Evolutionary conservation across 78 protist species (phyloP).

Genomic region (slime mould (Dictyostelium discoideum)): DNA sequence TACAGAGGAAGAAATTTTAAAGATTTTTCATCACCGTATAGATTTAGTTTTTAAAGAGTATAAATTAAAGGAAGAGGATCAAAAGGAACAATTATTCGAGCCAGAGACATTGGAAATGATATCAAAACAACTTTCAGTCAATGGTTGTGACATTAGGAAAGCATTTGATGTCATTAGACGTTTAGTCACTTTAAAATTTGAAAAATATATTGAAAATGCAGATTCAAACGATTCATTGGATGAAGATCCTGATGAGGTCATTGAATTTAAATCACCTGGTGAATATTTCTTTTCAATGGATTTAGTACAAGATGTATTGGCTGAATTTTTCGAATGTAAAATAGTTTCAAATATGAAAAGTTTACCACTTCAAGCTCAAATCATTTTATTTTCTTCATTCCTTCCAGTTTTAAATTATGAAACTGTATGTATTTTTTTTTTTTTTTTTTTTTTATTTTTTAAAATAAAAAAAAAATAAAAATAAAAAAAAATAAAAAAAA

Average conservation of each 20-base stretch:
- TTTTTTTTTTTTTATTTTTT: too few species aligned
- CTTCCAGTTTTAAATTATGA: neutral
- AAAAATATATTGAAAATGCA: neutral
- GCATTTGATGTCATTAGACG: slow-evolving; percentile 45
- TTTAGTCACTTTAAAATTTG: neutral
- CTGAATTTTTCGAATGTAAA: slow-evolving; percentile 12
- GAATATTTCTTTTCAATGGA: slow-evolving; percentile 9
- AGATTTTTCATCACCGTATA: slow-evolving; percentile 1
- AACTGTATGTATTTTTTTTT: neutral
- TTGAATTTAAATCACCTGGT: neutral
- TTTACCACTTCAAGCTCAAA: slow-evolving; percentile 27
- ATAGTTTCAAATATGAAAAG: neutral
- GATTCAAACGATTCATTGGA: neutral
- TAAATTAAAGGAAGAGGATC: neutral
- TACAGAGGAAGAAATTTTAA: neutral
- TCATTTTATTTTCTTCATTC: slow-evolving; percentile 4
- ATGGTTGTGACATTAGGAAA: slow-evolving; percentile 51
- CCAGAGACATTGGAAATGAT: slow-evolving; percentile 9
- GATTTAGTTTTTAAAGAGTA: neutral
- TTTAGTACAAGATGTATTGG: slow-evolving; percentile 8
- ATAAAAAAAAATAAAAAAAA: too few species aligned
- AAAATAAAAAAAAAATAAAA: neutral
- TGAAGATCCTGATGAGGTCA: neutral
- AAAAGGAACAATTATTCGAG: neutral
- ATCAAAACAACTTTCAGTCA: neutral